Evolutionary conservation across 345 rosid genomes (phyloP), one percentile per base, ranked within the genome.

Genomic region (Viola odorata): DNA sequence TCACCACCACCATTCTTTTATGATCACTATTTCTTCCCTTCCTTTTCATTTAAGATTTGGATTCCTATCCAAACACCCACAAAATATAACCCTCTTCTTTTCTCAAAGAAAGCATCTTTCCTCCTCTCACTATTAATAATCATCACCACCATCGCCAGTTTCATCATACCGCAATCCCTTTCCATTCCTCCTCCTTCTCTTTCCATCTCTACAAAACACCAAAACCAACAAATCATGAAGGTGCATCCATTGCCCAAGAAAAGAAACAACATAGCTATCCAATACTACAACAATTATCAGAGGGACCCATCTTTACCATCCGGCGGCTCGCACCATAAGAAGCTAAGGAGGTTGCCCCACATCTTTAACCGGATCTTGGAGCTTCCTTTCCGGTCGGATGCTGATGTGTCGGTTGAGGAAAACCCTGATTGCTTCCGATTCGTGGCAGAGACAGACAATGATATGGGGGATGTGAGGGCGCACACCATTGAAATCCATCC

Each of bases 311-410:
- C 65, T 0, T 3, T 32, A 52, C 36, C 55, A 5, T 65, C 79
- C 5, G 50, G 37, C 17, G 82, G 79, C 37, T 77, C 82, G 54
- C 81, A 84, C 49, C 77, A 82, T 47, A 94, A 94, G 85, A 94
- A 80, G 69, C 97, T 94, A 51, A 80, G 91, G 60, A 73, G 95
- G 65, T 78, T 94, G n/a, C 99, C 97, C 52, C 99, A 94, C 69
- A 85, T 94, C 68, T 91, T 91, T 77, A 78, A 77, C 80, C 89
- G 97, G 60, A 89, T 88, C 42, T 75, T 94, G 15, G 96, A 94
- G 82, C 91, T 90, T 0, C 99, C 99, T 11, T 86, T 94, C 68
- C 74, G 92, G 73, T 84, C 97, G 8, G 91, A 91, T 45, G 96
- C 96, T 9, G 91, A 91, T 12, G 97, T 94, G 9, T 65, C 69